Conservation (phyloP, 1,284 basidiomycete genomes). For the Leccinum pachyderme region DNA sequence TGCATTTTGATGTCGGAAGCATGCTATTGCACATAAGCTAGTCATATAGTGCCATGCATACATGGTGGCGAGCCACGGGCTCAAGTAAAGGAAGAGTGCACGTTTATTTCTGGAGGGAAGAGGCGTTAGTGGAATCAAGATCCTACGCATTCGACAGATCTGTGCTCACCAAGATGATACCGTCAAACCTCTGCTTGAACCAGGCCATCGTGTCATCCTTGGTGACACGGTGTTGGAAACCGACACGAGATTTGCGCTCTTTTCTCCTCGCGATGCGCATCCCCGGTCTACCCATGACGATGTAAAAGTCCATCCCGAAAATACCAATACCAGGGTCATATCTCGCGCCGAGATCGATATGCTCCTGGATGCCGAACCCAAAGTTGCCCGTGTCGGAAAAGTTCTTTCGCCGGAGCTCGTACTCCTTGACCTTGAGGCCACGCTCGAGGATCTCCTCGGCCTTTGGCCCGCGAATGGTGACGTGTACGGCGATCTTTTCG, state of each 20-base stretch:
- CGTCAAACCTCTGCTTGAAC: slow-evolving; percentile 99
- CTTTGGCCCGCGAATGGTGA: slow-evolving; percentile 99
- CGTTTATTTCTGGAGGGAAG: slow-evolving; percentile 27
- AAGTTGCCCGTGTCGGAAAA: slow-evolving; percentile 99
- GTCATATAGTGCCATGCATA: slow-evolving; percentile 28
- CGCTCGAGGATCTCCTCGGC: slow-evolving; percentile 99
- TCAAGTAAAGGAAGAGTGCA: slow-evolving; percentile 1
- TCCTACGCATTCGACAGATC: neutral
- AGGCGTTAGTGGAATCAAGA: neutral
- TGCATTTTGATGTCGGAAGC: slow-evolving; percentile 24
- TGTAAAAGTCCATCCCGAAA: slow-evolving; percentile 98
- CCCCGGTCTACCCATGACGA: slow-evolving; percentile 97
- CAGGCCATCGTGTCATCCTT: slow-evolving; percentile 94
- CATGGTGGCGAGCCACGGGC: slow-evolving; percentile 5
- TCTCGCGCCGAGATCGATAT: slow-evolving; percentile 98
- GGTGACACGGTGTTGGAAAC: slow-evolving; percentile 84
- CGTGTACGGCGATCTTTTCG: slow-evolving; percentile 99
- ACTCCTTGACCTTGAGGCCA: slow-evolving; percentile 99
- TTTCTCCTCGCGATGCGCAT: slow-evolving; percentile 91
- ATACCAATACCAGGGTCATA: slow-evolving; percentile 98
- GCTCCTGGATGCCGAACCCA: slow-evolving; percentile 97
- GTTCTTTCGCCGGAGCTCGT: slow-evolving; percentile 92
- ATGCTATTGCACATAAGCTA: slow-evolving; percentile 27
- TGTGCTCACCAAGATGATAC: slow-evolving; percentile 83
- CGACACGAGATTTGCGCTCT: slow-evolving; percentile 85